A percentile compares a stretch with the other conserved stretches of the same genome.
These are phyloP conservation scores for Lachancea thermotolerans DNA, from an alignment of 805 yeast species.

Conservation along the genomic window DNA sequence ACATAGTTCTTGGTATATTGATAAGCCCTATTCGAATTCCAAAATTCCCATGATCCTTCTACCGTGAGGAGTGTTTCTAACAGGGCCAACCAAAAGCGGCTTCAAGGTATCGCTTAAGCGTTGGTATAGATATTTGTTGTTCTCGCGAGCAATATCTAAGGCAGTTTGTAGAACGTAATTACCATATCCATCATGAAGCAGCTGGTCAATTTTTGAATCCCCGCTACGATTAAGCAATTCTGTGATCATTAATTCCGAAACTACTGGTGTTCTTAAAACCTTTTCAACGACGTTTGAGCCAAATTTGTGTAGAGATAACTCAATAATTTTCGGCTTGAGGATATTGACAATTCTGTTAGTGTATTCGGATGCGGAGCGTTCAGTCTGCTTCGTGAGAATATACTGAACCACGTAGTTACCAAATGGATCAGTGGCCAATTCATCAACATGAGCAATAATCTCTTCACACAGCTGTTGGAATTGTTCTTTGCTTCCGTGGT, in stretches of 20 bases:
- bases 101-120: slow-evolving; percentile 52
- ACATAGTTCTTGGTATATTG: neutral
- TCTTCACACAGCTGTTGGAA: slow-evolving; percentile 57
- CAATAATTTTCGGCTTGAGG: slow-evolving; percentile 31
- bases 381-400: slow-evolving; percentile 48
- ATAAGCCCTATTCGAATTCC: slow-evolving; percentile 18
- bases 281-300: slow-evolving; percentile 93
- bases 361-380: slow-evolving; percentile 27
- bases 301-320: slow-evolving; percentile 77
- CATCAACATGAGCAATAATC: slow-evolving; percentile 62
- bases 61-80: slow-evolving; percentile 93
- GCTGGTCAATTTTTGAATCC: slow-evolving; percentile 34
- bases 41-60: slow-evolving; percentile 77
- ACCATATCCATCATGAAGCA: slow-evolving; percentile 87
- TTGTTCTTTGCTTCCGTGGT: slow-evolving; percentile 72
- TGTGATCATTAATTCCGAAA: slow-evolving; percentile 41
- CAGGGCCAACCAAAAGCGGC: slow-evolving; percentile 65
- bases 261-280: slow-evolving; percentile 49
- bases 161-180: slow-evolving; percentile 94
- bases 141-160: slow-evolving; percentile 47
- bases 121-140: slow-evolving; percentile 38
- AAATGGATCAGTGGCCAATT: slow-evolving; percentile 81
- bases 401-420: slow-evolving; percentile 97
- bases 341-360: slow-evolving; percentile 31
- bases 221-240: slow-evolving; percentile 38